Evolutionary conservation across 352 stramenopile genomes (phyloP), one percentile per base, ranked within the genome.

Genomic region (Phytophthora colocasiae): DNA sequence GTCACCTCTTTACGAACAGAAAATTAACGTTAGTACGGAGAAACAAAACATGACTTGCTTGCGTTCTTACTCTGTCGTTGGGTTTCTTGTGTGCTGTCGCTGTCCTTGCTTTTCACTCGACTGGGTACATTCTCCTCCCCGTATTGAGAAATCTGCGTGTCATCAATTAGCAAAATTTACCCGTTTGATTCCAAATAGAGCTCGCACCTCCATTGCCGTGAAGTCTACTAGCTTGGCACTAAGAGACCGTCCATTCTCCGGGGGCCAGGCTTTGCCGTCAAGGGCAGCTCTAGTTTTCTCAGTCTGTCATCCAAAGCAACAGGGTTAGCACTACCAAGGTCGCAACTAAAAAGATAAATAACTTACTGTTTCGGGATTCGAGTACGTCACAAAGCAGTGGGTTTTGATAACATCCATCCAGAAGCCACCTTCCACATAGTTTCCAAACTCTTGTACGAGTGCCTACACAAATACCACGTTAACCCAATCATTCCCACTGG

Each of bases 321-420:
- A 11, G 19, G 8, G 22, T 22, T 22, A 22, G 22, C 22, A 22
- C 22, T 22, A 22, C 22, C 22, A 22, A 22, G 22, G 22, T 2
- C 22, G 22, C 22, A 22, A 22, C 22, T 48, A 10, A 17, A 17
- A 48, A 53, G 29, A 31, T 46, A 3, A 55, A 12, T 19, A 48
- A 70, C 74, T 48, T 59, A 90, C 81, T 56, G 76, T 73, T 8
- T 90, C 80, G n/a, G 52, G 27, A 8, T 57, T 72, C 12, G 60
- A 48, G 58, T 90, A 95, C 29, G 88, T 93, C 57, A 93, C 86
- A 53, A 85, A 96, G 70, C 86, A 96, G 62, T 95, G 86, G 1
- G 86, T 95, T 71, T 96, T 96, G 64, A 96, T 96, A 54, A 56
- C 53, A 72, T 96, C 83, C 81, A 96, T 96, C 88, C 88, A 96